Conservation (phyloP, 352 stramenopile genomes). For the Phytophthora tubulina region DNA sequence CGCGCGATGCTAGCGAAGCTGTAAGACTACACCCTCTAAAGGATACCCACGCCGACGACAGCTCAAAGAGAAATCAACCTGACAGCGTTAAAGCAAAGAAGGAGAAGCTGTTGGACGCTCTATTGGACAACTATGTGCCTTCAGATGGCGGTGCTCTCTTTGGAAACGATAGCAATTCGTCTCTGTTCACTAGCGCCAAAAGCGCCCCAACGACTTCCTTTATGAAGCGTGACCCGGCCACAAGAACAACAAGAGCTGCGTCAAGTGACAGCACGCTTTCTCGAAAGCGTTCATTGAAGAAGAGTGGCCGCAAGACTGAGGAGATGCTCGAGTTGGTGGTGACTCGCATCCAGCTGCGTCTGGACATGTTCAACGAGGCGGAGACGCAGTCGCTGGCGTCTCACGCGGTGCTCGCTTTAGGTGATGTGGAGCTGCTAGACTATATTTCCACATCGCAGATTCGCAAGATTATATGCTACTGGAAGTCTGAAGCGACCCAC, state of each 20-base stretch:
- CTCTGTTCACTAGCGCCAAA: conserved; percentile 54
- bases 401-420: conserved; percentile 78
- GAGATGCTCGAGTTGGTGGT: conserved; percentile 90
- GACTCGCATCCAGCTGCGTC: conserved; percentile 81
- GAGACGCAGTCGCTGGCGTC: conserved; percentile 78
- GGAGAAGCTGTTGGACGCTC: conserved; percentile 79
- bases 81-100: conserved; percentile 47
- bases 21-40: conserved; percentile 34
- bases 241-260: conserved; percentile 30
- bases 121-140: conserved; percentile 89
- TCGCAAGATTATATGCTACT: conserved; percentile 92
- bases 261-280: conserved; percentile 31
- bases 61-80: conserved; percentile 6
- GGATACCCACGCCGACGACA: conserved; percentile 9
- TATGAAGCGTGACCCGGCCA: conserved; percentile 44
- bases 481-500: conserved; percentile 87
- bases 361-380: conserved; percentile 88
- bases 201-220: conserved; percentile 49
- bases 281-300: conserved; percentile 78
- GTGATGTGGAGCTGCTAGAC: conserved; percentile 87
- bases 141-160: conserved; percentile 66
- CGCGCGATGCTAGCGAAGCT: conserved; percentile 58
- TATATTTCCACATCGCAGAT: conserved; percentile 93
- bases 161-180: conserved; percentile 41
- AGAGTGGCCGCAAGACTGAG: conserved; percentile 87